Percentiles rank a stretch among this genome's conserved stretches.
Evolutionary conservation across 2,329 filamentous ascomycete genomes (phyloP).

Genomic region (Bipolaris victoriae): DNA sequence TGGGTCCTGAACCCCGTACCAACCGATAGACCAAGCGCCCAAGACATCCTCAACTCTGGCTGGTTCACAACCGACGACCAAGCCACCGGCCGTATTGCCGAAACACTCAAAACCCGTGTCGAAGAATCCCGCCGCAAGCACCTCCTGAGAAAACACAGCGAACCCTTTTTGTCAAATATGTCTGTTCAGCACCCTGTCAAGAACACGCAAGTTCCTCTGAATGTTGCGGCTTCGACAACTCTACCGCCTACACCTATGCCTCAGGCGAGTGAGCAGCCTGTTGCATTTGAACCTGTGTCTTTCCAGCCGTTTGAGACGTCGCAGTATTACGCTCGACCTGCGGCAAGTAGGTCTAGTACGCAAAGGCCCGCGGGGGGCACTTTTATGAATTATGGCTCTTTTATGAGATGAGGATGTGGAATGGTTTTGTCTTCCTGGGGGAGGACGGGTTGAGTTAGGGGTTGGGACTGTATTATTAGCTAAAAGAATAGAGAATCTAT

Average conservation of each 20-base stretch:
- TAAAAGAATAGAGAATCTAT: too few relatives aligned
- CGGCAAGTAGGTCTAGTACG: constrained; percentile 1
- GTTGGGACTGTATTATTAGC: too few relatives aligned
- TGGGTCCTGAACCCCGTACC: constrained; percentile 18
- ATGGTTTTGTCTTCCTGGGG: too few relatives aligned
- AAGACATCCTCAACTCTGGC: constrained; percentile 9
- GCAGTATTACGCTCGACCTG: not conserved
- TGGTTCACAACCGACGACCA: constrained; percentile 9
- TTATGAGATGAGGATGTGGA: constrained; percentile 6
- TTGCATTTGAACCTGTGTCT: constrained; percentile 4
- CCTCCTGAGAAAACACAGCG: constrained; percentile 4
- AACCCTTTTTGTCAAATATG: not conserved
- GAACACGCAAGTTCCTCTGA: not conserved
- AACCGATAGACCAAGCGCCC: constrained; percentile 9
- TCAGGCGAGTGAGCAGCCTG: not conserved
- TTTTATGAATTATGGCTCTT: constrained; percentile 13
- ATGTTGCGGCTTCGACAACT: not conserved
- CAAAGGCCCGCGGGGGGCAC: constrained; percentile 2
- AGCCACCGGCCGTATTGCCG: constrained; percentile 5
- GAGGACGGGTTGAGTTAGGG: too few relatives aligned
- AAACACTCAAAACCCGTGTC: not conserved
- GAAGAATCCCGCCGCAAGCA: constrained; percentile 4
- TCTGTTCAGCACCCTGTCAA: not conserved
- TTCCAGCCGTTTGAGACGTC: constrained; percentile 1
- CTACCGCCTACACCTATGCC: not conserved